Evolutionary conservation across 2,329 filamentous ascomycete genomes (phyloP).

Genomic region (Botrytis byssoidea): DNA sequence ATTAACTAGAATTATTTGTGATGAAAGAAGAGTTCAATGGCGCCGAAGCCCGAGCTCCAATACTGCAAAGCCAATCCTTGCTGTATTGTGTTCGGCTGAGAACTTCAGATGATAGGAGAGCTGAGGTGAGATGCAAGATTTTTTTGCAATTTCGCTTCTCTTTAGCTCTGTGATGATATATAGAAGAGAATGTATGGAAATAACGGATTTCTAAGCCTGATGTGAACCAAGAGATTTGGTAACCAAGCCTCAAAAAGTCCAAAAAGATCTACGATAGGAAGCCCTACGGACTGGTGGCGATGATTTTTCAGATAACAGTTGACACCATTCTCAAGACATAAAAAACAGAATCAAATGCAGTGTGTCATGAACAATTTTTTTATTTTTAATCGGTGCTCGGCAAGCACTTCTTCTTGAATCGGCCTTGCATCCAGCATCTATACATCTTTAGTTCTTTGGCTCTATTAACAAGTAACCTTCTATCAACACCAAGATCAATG

Average conservation of each 20-base stretch:
- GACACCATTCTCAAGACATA: not conserved
- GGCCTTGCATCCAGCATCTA: slow-evolving; percentile 89
- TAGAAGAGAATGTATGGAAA: not conserved
- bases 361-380: not conserved
- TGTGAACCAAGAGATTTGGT: not conserved
- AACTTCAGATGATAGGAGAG: not conserved
- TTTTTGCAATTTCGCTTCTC: not conserved
- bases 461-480: slow-evolving; percentile 87
- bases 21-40: rapidly evolving
- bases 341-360: not conserved
- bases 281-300: not conserved
- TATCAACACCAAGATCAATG: slow-evolving; percentile 77
- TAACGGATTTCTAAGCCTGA: not conserved
- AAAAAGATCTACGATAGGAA: not conserved
- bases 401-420: slow-evolving; percentile 60
- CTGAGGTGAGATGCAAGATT: no score
- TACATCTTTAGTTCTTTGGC: slow-evolving; percentile 96
- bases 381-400: not conserved
- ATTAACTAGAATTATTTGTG: no score
- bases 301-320: no score
- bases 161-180: not conserved
- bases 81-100: not conserved
- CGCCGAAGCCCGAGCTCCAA: not conserved
- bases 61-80: not conserved
- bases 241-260: not conserved